Percentiles rank a stretch among this genome's conserved stretches.
Evolutionary conservation across 176 grass and related monocot genomes (phyloP).

Genomic region (Hordeum vulgare): MorexV3_pseudomolecules_assembly NC_058523.1:358466591-358467090

Average conservation of each 20-base stretch:
- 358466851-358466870: background rate
- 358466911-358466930: conserved; percentile 58
- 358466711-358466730: background rate
- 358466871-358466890: background rate
- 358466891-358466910: background rate
- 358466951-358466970: conserved; percentile 66
- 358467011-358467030: conserved; percentile 18
- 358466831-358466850: background rate
- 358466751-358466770: background rate
- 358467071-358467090: conserved; percentile 9
- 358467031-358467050: conserved; percentile 18
- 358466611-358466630: too few species aligned
- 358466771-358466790: background rate
- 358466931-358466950: conserved; percentile 79
- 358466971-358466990: conserved; percentile 79
- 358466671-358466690: background rate
- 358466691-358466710: background rate
- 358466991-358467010: conserved; percentile 79
- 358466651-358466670: too few species aligned
- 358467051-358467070: conserved; percentile 5
- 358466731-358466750: background rate
- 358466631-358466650: too few species aligned
- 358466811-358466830: background rate
- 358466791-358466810: background rate
- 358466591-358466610: too few species aligned